Evolutionary conservation across 2,329 filamentous ascomycete genomes (phyloP), one percentile per base, ranked within the genome.

Genomic region (Trichoderma pleuroti): DNA sequence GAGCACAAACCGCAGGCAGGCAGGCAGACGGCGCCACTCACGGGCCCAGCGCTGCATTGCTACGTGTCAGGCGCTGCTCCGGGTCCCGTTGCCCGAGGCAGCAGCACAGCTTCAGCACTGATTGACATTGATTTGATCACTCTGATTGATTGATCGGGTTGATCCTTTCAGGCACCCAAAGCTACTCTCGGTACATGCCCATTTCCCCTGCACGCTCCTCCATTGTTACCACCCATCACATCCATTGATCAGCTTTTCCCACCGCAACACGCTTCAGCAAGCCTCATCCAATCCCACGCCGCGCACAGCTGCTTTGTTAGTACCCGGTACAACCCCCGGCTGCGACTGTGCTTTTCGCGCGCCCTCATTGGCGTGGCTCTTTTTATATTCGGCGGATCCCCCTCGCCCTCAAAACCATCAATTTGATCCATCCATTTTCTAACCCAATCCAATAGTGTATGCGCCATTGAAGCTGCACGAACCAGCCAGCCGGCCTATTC

Each of bases 391-490:
- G 56, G 56, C 63, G 63, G 63, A 34, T 66, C 66, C 65, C 65
- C 65, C 32, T 56, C 56, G 26, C 21, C 49, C 10, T n/a, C 65
- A 49, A 26, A 42, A 49, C 10, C 54, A 42, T n/a, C n/a, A n/a
- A n/a, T 39, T 28, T 28, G 26, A 28, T 28, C 26, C 26, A 28
- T 28, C n/a, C n/a, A n/a, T n/a, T n/a, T 49, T 36, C 30, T 59
- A 59, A 59, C 32, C 56, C 30, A 59, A 59, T 64, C 42, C 54
- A 63, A 52, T 61, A 63, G 65, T 36, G 59, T 64, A 71, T 68
- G 57, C 70, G 64, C 70, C 57, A 71, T 56, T 67, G 61, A 32
- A 46, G 49, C 57, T 57, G 42, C 57, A 32, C 63, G 61, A 70
- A 68, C 66, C 56, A 46, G 54, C 54, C 42, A 4, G 5, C 26